Evolutionary conservation across 331 rosid species (phyloP).

Genomic region (Telfairia occidentalis): DNA sequence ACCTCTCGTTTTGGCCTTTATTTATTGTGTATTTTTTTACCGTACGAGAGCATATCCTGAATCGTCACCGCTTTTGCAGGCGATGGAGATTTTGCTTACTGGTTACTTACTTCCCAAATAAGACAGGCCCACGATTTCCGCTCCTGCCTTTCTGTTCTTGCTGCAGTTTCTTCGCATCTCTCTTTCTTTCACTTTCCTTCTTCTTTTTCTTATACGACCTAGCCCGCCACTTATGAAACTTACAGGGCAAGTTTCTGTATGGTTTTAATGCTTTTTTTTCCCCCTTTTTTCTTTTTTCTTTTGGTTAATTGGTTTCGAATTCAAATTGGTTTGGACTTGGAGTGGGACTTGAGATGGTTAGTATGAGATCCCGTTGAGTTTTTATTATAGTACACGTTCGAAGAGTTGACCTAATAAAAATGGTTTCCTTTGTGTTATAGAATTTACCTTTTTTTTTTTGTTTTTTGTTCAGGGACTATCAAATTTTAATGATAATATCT

Average conservation of each 20-base stretch:
- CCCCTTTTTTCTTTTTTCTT: too few relatives aligned
- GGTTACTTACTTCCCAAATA: not conserved
- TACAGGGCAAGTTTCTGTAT: not conserved
- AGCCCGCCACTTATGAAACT: not conserved
- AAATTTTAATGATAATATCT: too few relatives aligned
- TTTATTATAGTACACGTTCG: too few relatives aligned
- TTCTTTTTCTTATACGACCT: not conserved
- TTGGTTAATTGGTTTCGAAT: not conserved
- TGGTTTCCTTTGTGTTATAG: too few relatives aligned
- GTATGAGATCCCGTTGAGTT: too few relatives aligned
- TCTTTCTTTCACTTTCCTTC: not conserved
- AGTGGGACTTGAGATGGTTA: too few relatives aligned
- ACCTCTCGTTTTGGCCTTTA: too few relatives aligned
- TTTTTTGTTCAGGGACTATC: too few relatives aligned
- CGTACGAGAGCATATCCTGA: not conserved
- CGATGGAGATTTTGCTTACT: not conserved
- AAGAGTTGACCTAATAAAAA: too few relatives aligned
- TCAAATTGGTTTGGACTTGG: not conserved
- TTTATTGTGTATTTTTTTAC: too few relatives aligned
- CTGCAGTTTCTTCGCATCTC: not conserved
- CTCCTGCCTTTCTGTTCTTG: not conserved
- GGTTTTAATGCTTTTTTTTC: not conserved
- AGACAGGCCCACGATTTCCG: conserved; percentile 7
- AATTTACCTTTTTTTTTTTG: too few relatives aligned
- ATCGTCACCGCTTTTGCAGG: not conserved